These are phyloP conservation scores for Termitomyces sp. DNA, from an alignment of 768 basidiomycete genomes.

Conservation along the genomic window DNA sequence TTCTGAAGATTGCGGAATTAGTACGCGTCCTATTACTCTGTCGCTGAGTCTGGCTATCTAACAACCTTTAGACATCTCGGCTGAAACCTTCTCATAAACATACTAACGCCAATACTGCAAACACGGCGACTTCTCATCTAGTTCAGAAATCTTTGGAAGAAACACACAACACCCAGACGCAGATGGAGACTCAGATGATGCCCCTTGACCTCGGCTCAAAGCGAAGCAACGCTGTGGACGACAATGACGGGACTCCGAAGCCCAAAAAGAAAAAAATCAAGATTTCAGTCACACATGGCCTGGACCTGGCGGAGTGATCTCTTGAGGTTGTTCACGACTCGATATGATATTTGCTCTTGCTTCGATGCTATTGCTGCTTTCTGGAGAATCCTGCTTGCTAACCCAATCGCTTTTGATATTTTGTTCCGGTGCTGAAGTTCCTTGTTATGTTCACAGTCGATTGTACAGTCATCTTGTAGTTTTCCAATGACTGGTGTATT, in stretches of 20 bases:
- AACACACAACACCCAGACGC: slow-evolving; percentile 31
- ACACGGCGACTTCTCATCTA: slow-evolving; percentile 4
- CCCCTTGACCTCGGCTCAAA: slow-evolving; percentile 22
- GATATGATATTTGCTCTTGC: background rate
- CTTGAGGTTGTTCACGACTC: background rate
- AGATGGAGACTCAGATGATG: slow-evolving; percentile 27
- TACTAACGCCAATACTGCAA: slow-evolving; percentile 11
- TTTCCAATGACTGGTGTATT: background rate
- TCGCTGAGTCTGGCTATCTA: background rate
- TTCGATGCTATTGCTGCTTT: background rate
- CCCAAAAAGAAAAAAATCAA: slow-evolving; percentile 65
- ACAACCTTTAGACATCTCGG: slow-evolving; percentile 4
- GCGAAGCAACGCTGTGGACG: slow-evolving; percentile 31
- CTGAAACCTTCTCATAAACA: slow-evolving; percentile 5
- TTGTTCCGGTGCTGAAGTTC: background rate
- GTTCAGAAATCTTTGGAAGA: slow-evolving; percentile 6
- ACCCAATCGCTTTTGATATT: background rate
- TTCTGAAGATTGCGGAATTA: slow-evolving; percentile 59
- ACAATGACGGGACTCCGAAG: slow-evolving; percentile 22
- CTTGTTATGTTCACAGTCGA: background rate
- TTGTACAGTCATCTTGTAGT: background rate
- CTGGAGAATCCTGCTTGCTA: background rate
- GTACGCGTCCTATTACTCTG: slow-evolving; percentile 32
- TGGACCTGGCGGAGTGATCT: slow-evolving; percentile 71
- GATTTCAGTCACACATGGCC: slow-evolving; percentile 63